Conservation (phyloP, 2,329 filamentous ascomycete species). For the Fusarium bactridioides region DNA sequence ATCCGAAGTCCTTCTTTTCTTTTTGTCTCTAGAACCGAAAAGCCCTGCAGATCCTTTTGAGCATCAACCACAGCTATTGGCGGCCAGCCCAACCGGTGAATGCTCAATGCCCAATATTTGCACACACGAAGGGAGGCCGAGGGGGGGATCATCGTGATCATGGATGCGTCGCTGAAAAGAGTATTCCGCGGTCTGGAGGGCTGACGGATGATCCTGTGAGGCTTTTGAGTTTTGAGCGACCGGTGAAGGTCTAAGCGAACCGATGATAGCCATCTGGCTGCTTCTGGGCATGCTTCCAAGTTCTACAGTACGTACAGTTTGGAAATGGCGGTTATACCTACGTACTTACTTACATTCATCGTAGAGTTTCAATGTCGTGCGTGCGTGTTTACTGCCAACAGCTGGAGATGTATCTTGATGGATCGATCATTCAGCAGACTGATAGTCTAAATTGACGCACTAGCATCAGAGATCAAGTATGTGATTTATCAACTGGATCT, state of each 20-base stretch:
- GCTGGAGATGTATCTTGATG: not conserved
- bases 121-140: not conserved
- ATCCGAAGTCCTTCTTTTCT: conserved; percentile 5
- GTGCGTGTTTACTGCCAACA: not conserved
- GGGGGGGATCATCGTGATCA: not conserved
- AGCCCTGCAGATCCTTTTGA: conserved; percentile 24
- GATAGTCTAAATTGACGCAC: not conserved
- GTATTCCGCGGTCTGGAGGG: conserved; percentile 6
- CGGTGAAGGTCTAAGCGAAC: conserved; percentile 3
- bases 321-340: not conserved
- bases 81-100: not conserved
- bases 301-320: not conserved
- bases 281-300: no score
- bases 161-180: conserved; percentile 6
- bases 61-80: conserved; percentile 6
- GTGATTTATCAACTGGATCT: conserved; percentile 2
- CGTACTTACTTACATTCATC: not conserved
- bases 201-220: conserved; percentile 1
- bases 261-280: not conserved
- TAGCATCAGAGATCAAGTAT: conserved; percentile 1
- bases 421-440: not conserved
- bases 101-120: conserved; percentile 16
- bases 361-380: not conserved
- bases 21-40: not conserved
- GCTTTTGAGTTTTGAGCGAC: not conserved